phyloP scores from a whole-genome alignment of 768 basidiomycete genomes.

The Nidula microcarpa region DNA sequence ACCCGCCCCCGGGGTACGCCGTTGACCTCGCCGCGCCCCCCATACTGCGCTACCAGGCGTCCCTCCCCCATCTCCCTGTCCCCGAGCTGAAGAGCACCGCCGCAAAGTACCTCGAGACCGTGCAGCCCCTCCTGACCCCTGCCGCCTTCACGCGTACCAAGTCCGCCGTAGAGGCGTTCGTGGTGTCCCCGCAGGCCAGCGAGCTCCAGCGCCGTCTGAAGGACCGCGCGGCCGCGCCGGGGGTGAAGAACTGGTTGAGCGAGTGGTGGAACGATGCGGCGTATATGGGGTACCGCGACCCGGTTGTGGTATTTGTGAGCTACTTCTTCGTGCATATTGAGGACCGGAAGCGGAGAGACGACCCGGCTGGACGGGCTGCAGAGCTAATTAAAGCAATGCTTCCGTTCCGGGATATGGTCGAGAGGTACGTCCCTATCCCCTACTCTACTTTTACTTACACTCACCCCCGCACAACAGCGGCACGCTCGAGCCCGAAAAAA shows the following conservation, averaged over 20 bases:
- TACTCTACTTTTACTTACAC: too few species aligned
- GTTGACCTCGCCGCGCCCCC: too few species aligned
- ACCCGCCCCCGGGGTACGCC: too few species aligned
- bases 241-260: constrained; percentile 77
- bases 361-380: constrained; percentile 74
- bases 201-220: constrained; percentile 79
- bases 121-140: constrained; percentile 71
- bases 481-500: constrained; percentile 84
- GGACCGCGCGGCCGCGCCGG: constrained; percentile 61
- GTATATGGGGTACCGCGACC: constrained; percentile 84
- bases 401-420: constrained; percentile 79
- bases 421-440: constrained; percentile 49
- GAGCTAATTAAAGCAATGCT: constrained; percentile 81
- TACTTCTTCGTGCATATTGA: constrained; percentile 92
- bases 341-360: constrained; percentile 43
- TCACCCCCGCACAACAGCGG: too few species aligned
- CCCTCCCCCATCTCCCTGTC: constrained; percentile 77
- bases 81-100: constrained; percentile 81
- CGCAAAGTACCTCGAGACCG: constrained; percentile 84
- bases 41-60: constrained; percentile 74
- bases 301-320: constrained; percentile 88
- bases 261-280: constrained; percentile 99
- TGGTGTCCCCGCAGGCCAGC: constrained; percentile 61
- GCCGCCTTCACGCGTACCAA: constrained; percentile 59
- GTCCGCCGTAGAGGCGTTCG: constrained; percentile 60